Conservation (phyloP, 176 grass and related monocot species). For the Saccharum spontaneum region DNA sequence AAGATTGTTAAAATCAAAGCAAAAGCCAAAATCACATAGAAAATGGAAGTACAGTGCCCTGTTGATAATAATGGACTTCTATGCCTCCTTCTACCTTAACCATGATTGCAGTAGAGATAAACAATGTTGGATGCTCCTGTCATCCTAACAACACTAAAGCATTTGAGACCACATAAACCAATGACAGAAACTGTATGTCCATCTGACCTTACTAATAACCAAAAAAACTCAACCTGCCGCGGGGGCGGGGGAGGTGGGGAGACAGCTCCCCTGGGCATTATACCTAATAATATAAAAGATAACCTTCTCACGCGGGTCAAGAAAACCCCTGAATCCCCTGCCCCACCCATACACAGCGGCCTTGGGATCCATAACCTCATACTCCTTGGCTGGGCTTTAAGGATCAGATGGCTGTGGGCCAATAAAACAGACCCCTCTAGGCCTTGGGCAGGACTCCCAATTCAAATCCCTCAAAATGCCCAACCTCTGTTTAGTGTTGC, state of each 20-base stretch:
- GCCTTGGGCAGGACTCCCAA: no score
- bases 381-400: no score
- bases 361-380: no score
- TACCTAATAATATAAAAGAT: no score
- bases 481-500: no score
- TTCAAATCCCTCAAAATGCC: no score
- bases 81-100: not conserved
- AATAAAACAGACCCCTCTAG: no score
- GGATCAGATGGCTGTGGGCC: no score
- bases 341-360: not conserved
- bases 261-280: no score
- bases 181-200: not conserved
- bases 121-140: slow-evolving; percentile 8
- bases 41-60: not conserved
- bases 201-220: not conserved
- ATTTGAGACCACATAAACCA: slow-evolving; percentile 23
- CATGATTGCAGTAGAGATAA: not conserved
- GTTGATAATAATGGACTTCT: not conserved
- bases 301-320: not conserved
- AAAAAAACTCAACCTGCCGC: no score
- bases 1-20: slow-evolving; percentile 1
- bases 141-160: slow-evolving; percentile 17
- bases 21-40: slow-evolving; percentile 11
- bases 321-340: not conserved
- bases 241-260: no score